These are phyloP conservation scores for Trichoderma sp. DNA, from an alignment of 2,329 filamentous ascomycete species.

Conservation along the genomic window DNA sequence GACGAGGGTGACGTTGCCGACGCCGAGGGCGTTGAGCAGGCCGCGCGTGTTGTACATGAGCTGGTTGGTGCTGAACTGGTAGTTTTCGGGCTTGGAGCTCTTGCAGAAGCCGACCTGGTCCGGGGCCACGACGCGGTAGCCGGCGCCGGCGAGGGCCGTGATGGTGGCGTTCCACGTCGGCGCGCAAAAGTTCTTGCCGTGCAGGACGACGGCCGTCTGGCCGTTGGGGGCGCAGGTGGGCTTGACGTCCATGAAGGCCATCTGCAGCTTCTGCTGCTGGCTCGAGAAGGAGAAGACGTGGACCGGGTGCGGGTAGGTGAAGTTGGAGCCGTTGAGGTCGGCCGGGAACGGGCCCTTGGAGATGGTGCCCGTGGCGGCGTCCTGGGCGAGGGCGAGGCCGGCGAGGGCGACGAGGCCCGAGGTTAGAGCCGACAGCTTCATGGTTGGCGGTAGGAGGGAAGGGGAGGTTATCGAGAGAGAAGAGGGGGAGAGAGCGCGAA, in stretches of 20 bases:
- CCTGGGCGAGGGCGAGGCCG: slow-evolving; percentile 32
- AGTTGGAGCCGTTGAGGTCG: slow-evolving; percentile 54
- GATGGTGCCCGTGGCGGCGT: slow-evolving; percentile 39
- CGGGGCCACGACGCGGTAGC: slow-evolving; percentile 56
- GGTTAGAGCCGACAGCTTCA: slow-evolving; percentile 36
- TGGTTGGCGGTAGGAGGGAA: slow-evolving; percentile 23
- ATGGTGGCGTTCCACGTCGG: slow-evolving; percentile 56
- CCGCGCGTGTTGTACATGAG: slow-evolving; percentile 53
- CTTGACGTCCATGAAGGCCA: slow-evolving; percentile 59
- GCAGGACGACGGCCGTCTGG: slow-evolving; percentile 52
- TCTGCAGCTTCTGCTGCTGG: slow-evolving; percentile 52
- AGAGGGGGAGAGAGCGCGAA: not conserved
- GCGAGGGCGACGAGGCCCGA: slow-evolving; percentile 31
- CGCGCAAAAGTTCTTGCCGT: slow-evolving; percentile 60
- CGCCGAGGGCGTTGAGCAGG: slow-evolving; percentile 48
- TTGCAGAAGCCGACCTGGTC: slow-evolving; percentile 63
- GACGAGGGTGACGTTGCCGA: slow-evolving; percentile 51
- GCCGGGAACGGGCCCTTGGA: slow-evolving; percentile 43
- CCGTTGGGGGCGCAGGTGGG: slow-evolving; percentile 42
- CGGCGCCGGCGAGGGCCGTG: slow-evolving; percentile 44
- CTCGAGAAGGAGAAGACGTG: slow-evolving; percentile 52
- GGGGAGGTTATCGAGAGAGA: not conserved
- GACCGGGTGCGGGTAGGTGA: slow-evolving; percentile 56
- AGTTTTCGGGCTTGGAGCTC: slow-evolving; percentile 53
- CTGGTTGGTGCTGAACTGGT: slow-evolving; percentile 57